These are phyloP conservation scores for Capsicum rhomboideum DNA, from an alignment of 257 asterid species.

Conservation along the genomic window DNA sequence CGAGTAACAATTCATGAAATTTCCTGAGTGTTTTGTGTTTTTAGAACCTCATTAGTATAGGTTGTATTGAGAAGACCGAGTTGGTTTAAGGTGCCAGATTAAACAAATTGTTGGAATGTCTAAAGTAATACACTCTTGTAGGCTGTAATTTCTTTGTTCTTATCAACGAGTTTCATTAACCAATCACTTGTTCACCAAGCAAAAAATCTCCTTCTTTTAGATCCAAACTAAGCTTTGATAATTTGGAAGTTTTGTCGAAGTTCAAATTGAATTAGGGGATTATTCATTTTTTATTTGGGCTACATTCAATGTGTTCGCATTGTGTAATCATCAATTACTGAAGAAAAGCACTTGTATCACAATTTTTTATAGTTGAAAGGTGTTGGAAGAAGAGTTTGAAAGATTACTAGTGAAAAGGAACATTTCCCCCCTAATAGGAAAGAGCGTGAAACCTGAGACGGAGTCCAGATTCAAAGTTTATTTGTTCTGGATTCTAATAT, in stretches of 20 bases:
- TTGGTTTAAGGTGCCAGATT: too few species aligned
- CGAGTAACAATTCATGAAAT: not conserved
- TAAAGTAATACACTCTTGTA: too few species aligned
- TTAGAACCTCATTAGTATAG: too few species aligned
- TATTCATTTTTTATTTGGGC: not conserved
- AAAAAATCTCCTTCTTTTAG: not conserved
- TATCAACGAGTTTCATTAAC: not conserved
- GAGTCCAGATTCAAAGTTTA: not conserved
- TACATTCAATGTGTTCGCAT: not conserved
- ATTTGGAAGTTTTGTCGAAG: not conserved
- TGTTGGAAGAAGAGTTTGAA: not conserved
- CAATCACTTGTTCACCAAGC: not conserved
- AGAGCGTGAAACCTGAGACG: not conserved
- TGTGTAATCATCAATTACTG: not conserved
- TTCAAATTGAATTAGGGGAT: not conserved
- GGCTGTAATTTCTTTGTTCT: too few species aligned
- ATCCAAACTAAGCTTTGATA: not conserved
- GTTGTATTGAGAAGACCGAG: too few species aligned
- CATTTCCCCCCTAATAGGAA: not conserved
- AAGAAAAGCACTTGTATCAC: not conserved
- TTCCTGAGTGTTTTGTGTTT: not conserved
- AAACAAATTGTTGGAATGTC: not conserved
- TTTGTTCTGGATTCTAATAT: too few species aligned
- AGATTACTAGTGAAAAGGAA: not conserved
- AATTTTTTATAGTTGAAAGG: not conserved